phyloP scores from a whole-genome alignment of 1,284 basidiomycete species.

The Meira nashicola region DNA sequence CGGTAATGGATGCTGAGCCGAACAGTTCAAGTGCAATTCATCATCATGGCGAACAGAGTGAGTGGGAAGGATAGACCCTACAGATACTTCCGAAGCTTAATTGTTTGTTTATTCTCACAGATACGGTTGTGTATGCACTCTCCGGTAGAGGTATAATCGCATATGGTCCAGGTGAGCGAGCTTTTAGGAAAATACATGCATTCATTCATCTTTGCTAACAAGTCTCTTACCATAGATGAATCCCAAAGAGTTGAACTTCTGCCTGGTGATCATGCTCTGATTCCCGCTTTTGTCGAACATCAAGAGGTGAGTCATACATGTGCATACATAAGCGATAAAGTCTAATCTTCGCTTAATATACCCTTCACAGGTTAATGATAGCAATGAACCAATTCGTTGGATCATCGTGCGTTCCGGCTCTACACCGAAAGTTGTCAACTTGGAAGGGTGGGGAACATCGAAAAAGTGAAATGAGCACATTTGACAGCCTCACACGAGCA shows the following conservation, averaged over 20 bases:
- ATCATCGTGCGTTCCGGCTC: constrained; percentile 4
- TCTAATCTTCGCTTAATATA: background rate
- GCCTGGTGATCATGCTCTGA: constrained; percentile 11
- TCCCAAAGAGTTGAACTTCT: constrained; percentile 1
- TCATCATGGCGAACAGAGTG: constrained; percentile 14
- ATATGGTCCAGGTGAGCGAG: constrained; percentile 12
- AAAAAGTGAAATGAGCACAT: background rate
- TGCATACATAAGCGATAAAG: background rate
- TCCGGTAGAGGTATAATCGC: constrained; percentile 8
- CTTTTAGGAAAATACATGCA: too few species aligned
- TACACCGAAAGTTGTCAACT: background rate
- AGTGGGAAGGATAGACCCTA: background rate
- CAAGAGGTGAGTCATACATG: constrained; percentile 6
- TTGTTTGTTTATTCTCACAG: background rate
- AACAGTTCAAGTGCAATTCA: constrained; percentile 15
- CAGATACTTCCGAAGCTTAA: too few species aligned
- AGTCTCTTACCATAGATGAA: background rate
- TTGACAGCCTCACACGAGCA: too few species aligned
- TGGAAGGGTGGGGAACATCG: constrained; percentile 1
- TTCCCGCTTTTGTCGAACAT: constrained; percentile 14
- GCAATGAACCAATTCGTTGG: background rate
- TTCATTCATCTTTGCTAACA: background rate
- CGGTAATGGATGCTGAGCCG: constrained; percentile 12
- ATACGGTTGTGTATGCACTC: constrained; percentile 14
- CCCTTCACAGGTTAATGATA: background rate